A percentile compares a stretch with the other conserved stretches of the same genome.
Conservation (phyloP, 805 yeast genomes). For the Candida dajiaensis region DNA sequence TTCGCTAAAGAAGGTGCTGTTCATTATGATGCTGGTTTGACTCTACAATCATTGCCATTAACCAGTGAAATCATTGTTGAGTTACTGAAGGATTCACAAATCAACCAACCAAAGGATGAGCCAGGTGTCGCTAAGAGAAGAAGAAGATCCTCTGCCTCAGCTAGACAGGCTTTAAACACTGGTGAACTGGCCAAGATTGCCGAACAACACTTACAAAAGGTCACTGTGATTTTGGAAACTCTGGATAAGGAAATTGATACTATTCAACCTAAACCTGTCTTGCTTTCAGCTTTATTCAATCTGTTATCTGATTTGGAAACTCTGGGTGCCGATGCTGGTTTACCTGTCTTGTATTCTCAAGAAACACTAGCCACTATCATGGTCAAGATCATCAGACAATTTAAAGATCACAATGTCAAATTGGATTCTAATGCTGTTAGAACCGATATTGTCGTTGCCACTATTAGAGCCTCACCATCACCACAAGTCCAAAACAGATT, state of each 20-base stretch:
- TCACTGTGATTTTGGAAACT: slow-evolving; percentile 75
- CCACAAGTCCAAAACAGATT: slow-evolving; percentile 94
- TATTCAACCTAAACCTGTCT: slow-evolving; percentile 32
- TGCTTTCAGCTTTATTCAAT: slow-evolving; percentile 49
- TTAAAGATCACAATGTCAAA: slow-evolving; percentile 36
- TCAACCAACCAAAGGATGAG: slow-evolving; percentile 37
- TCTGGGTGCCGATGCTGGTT: slow-evolving; percentile 82
- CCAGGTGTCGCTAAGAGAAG: slow-evolving; percentile 65
- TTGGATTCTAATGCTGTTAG: slow-evolving; percentile 65
- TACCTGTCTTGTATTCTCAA: slow-evolving; percentile 88
- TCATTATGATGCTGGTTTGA: slow-evolving; percentile 46
- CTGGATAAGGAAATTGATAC: slow-evolving; percentile 45
- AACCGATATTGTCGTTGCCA: slow-evolving; percentile 86
- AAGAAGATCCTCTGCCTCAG: slow-evolving; percentile 71
- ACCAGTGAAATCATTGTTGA: slow-evolving; percentile 51
- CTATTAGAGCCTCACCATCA: slow-evolving; percentile 81
- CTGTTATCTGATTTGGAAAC: slow-evolving; percentile 73
- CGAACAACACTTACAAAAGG: slow-evolving; percentile 66
- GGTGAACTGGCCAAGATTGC: slow-evolving; percentile 69
- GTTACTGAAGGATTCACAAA: slow-evolving; percentile 53
- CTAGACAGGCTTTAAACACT: slow-evolving; percentile 70
- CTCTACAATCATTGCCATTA: slow-evolving; percentile 50
- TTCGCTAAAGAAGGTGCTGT: slow-evolving; percentile 33
- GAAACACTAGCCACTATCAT: slow-evolving; percentile 86
- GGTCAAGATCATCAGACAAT: slow-evolving; percentile 55